Evolutionary conservation across 1,284 basidiomycete genomes (phyloP).

Genomic region (Ceratobasidium theobromae): DNA sequence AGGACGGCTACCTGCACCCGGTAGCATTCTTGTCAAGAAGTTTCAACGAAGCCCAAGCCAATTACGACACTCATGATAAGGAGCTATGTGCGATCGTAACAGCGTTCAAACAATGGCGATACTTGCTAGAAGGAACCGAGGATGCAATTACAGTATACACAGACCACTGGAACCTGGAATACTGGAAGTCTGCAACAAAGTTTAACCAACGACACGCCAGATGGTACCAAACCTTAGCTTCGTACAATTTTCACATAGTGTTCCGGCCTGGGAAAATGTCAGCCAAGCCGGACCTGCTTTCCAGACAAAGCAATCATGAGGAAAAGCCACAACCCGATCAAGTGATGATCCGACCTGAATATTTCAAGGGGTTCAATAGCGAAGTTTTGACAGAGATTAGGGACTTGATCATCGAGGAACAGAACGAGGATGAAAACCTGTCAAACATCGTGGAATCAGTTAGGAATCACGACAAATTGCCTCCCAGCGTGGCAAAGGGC

Average conservation of each 20-base stretch:
- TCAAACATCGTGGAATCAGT: background rate
- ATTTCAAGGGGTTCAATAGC: no score
- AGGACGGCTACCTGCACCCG: background rate
- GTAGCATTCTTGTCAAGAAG: slow-evolving; percentile 3
- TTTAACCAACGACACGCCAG: no score
- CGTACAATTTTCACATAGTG: no score
- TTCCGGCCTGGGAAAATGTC: no score
- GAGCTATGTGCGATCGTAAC: slow-evolving; percentile 39
- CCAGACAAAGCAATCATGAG: background rate
- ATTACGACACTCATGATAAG: slow-evolving; percentile 44
- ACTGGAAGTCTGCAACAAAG: background rate
- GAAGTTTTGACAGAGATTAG: no score
- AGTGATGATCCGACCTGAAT: background rate
- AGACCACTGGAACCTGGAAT: slow-evolving; percentile 34
- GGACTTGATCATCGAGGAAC: no score
- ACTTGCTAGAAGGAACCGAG: no score
- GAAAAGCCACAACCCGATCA: background rate
- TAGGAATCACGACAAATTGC: background rate
- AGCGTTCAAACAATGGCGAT: slow-evolving; percentile 16
- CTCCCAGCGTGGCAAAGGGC: background rate
- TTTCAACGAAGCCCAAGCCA: slow-evolving; percentile 39
- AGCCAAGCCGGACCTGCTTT: background rate
- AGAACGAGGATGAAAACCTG: background rate
- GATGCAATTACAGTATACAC: no score
- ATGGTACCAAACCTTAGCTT: no score